Base-by-base conservation (phyloP, 371 early-diverging fungal species). In the Mucor mucedo region DNA sequence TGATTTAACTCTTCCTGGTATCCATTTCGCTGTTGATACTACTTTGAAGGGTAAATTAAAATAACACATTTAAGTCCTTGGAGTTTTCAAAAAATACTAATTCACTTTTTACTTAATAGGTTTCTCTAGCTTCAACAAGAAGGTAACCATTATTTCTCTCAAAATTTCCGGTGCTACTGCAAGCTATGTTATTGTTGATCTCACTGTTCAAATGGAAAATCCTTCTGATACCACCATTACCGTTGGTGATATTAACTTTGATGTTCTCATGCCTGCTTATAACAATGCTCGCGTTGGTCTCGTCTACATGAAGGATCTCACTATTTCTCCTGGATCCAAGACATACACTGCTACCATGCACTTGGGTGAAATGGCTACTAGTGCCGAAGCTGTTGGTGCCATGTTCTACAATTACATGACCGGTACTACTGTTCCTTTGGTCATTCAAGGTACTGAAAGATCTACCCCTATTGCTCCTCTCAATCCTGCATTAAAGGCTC, bases 201-300 rank as follows among this genome's bases (percentile, higher is more conserved):
- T 78, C 53, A 70, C 64, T 44, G 75, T 78, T 28, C 60, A 64
- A 16, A 59, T 85, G 27, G 71, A 64, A 59, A 85, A 82, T 35
- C 88, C 88, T 4, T 85, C 85, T 11, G 75, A 74, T 21, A 72
- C 84, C 57, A 82, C 85, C 2, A 83, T 85, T 55, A 76, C 69
- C 47, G 62, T 85, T 41, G 85, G 84, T 35, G 70, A 83, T 58
- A 74, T 84, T 48, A 66, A 66, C 49, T 83, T 87, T 62, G 62
- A 77, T 52, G 72, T 82, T 39, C 42, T 60, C n/a, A 75, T 76
- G 62, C 64, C 73, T 32, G 79, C 78, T 5, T 57, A 58, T 47
- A 32, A 28, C 10, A 62, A 71, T 49, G 66, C 71, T 16, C 40
- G 50, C 14, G 69, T 87, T 59, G 84, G 83, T 56, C 52, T 62